These are phyloP conservation scores for Stagonosporopsis tanaceti DNA, from an alignment of 2,329 filamentous ascomycete species.

Conservation along the genomic window DNA sequence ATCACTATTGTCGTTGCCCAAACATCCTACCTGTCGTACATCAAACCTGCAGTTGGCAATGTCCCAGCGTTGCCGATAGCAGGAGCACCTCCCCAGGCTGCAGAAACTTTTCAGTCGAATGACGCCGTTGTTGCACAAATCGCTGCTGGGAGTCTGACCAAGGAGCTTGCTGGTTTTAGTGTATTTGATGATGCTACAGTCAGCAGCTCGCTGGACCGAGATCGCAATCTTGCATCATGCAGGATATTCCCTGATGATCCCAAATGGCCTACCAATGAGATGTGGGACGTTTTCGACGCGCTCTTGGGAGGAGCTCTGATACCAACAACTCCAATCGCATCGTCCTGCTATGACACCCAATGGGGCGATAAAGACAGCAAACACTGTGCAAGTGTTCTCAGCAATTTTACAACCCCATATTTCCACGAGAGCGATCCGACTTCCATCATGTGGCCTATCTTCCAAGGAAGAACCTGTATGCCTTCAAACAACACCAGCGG, in stretches of 20 bases:
- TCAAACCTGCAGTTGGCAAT: not conserved
- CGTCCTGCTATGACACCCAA: not conserved
- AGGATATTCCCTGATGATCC: not conserved
- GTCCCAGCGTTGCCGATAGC: not conserved
- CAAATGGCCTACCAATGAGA: not conserved
- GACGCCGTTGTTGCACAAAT: not conserved
- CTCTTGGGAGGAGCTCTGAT: not conserved
- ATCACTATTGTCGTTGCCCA: not conserved
- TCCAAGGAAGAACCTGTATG: conserved; percentile 29
- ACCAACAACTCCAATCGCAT: not conserved
- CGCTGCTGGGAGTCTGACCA: not conserved
- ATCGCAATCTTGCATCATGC: not conserved
- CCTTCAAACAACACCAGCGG: conserved; percentile 9
- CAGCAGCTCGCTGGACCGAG: not conserved
- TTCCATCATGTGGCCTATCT: conserved; percentile 28
- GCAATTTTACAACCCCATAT: conserved; percentile 19
- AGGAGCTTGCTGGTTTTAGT: not conserved
- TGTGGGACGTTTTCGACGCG: not conserved
- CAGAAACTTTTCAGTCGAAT: not conserved
- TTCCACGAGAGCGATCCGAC: conserved; percentile 24
- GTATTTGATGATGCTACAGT: not conserved
- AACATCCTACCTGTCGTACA: not conserved
- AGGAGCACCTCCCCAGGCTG: not conserved
- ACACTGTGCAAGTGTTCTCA: conserved; percentile 5
- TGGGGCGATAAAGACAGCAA: not conserved